phyloP scores from a whole-genome alignment of 306 rosid genomes.

The Chamaecrista fasciculata region DNA sequence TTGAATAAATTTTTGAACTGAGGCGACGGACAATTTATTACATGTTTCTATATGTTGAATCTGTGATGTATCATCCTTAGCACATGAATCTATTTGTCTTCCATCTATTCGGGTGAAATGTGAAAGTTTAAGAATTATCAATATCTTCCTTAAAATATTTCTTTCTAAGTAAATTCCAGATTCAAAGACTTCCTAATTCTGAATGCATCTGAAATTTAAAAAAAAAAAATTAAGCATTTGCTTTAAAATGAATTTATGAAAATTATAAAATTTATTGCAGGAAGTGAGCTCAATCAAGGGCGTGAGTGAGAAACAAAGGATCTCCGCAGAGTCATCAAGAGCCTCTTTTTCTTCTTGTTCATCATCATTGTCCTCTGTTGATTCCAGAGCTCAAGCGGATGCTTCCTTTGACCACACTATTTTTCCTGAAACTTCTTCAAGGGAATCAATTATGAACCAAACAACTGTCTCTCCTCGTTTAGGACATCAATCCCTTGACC shows the following conservation, averaged over 20 bases:
- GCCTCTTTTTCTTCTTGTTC: constrained; percentile 84
- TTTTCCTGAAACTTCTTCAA: constrained; percentile 58
- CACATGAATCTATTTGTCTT: constrained; percentile 5
- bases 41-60: constrained; percentile 7
- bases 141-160: neutral
- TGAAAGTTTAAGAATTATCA: neutral
- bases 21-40: neutral
- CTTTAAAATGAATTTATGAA: constrained; percentile 18
- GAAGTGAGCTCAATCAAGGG: constrained; percentile 52
- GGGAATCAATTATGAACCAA: constrained; percentile 48
- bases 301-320: constrained; percentile 56
- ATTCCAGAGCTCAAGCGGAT: constrained; percentile 60
- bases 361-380: constrained; percentile 69
- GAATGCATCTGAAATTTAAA: neutral
- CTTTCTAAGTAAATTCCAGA: neutral
- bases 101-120: constrained; percentile 8
- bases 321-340: constrained; percentile 74
- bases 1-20: constrained; percentile 16
- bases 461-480: constrained; percentile 42
- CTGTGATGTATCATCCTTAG: neutral
- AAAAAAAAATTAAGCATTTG: neutral
- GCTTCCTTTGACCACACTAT: constrained; percentile 45
- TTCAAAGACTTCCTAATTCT: neutral
- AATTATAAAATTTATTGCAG: constrained; percentile 44
- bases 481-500: constrained; percentile 65